phyloP scores from a whole-genome alignment of 441 rosid genomes.

The Croton laevigatus region DNA sequence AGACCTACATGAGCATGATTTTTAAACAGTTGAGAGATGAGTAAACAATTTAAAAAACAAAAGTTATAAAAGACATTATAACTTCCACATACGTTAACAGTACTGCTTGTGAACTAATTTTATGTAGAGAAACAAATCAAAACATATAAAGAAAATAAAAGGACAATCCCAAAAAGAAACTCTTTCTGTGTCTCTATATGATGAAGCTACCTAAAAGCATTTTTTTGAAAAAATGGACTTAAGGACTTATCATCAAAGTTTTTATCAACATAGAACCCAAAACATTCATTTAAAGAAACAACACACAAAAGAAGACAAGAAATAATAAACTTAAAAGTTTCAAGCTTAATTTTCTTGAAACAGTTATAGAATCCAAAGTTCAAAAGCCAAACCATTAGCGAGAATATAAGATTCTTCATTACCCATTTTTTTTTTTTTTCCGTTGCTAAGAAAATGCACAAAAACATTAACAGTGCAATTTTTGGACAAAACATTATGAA shows the following conservation, averaged over 20 bases:
- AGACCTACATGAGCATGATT: slow-evolving; percentile 37
- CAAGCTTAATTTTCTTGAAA: neutral
- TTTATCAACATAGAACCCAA: neutral
- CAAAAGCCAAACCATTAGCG: neutral
- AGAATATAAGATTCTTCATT: neutral
- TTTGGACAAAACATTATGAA: neutral
- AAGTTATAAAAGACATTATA: neutral
- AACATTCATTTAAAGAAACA: neutral
- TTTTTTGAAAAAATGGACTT: neutral
- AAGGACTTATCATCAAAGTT: neutral
- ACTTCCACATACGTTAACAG: neutral
- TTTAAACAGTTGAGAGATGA: slow-evolving; percentile 2
- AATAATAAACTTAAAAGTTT: neutral
- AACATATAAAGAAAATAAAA: slow-evolving; percentile 8
- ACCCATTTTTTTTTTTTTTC: neutral
- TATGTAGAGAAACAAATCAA: slow-evolving; percentile 3
- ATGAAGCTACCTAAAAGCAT: neutral
- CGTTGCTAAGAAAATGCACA: slow-evolving; percentile 22
- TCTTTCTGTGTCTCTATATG: neutral
- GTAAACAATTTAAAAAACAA: neutral
- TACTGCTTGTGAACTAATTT: neutral
- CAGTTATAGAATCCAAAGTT: neutral
- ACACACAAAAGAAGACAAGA: neutral
- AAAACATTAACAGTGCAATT: neutral
- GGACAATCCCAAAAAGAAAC: neutral